Conservation (phyloP, 1,284 basidiomycete species). For the Heterobasidion parviporum region DNA sequence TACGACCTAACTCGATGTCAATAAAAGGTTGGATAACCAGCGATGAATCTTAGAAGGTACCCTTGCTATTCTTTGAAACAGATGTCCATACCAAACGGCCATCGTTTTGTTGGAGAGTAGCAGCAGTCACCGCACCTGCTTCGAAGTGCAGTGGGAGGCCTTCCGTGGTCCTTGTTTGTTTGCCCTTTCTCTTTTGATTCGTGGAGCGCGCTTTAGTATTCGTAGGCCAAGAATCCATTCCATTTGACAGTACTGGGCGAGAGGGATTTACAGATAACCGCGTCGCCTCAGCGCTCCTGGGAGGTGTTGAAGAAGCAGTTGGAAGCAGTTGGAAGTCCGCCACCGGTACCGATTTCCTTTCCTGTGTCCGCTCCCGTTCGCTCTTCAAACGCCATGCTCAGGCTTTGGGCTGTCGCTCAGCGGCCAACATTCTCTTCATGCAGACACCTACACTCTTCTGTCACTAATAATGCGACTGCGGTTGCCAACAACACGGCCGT, state of each 20-base stretch:
- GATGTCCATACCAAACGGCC: constrained; percentile 48
- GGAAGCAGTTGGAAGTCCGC: constrained; percentile 5
- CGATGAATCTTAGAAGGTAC: neutral
- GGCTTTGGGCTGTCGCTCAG: constrained; percentile 35
- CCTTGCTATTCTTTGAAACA: constrained; percentile 21
- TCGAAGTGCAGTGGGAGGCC: constrained; percentile 40
- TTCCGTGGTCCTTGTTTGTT: constrained; percentile 19
- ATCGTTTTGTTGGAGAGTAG: constrained; percentile 36
- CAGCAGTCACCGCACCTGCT: constrained; percentile 44
- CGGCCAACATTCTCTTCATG: constrained; percentile 27
- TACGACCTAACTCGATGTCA: constrained; percentile 13
- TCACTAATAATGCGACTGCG: constrained; percentile 23
- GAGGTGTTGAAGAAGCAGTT: constrained; percentile 1
- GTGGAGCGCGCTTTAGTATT: constrained; percentile 25
- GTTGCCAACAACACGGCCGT: constrained; percentile 19
- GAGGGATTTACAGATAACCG: neutral
- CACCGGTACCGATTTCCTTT: constrained; percentile 2
- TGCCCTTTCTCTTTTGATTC: constrained; percentile 3
- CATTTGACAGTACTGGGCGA: constrained; percentile 28
- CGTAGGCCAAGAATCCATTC: constrained; percentile 65
- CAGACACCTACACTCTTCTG: constrained; percentile 32
- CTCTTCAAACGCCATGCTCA: constrained; percentile 33
- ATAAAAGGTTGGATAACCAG: neutral
- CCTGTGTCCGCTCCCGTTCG: neutral
- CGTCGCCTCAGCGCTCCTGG: neutral